Evolutionary conservation across 768 basidiomycete species (phyloP).

Genomic region (Suillus tomentosus): DNA sequence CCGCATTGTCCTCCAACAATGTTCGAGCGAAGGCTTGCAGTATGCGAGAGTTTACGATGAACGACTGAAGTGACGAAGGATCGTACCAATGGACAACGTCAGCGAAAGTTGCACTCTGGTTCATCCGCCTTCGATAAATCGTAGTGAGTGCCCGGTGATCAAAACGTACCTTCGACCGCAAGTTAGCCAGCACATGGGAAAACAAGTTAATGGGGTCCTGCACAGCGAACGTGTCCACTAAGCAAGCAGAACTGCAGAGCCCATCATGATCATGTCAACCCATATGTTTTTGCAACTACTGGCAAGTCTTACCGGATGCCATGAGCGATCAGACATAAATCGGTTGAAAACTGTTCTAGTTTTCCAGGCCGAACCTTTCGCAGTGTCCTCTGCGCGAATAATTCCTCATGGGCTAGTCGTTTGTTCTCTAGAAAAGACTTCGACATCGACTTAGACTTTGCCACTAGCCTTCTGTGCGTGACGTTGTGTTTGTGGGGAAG

Average conservation of each 20-base stretch:
- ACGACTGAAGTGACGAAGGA: slow-evolving; percentile 48
- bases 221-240: slow-evolving; percentile 50
- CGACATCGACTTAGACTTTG: background rate
- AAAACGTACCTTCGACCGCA: slow-evolving; percentile 42
- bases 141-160: background rate
- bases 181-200: slow-evolving; percentile 35
- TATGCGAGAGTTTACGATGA: slow-evolving; percentile 48
- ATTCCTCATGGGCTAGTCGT: slow-evolving; percentile 10
- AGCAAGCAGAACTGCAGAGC: slow-evolving; percentile 45
- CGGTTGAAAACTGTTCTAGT: slow-evolving; percentile 36
- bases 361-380: slow-evolving; percentile 16
- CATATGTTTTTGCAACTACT: background rate
- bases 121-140: slow-evolving; percentile 3
- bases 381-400: slow-evolving; percentile 11
- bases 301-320: slow-evolving; percentile 40
- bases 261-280: background rate
- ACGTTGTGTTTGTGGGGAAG: background rate
- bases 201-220: slow-evolving; percentile 36
- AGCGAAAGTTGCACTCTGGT: slow-evolving; percentile 36
- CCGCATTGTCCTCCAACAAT: slow-evolving; percentile 12
- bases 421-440: slow-evolving; percentile 2
- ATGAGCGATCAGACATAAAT: slow-evolving; percentile 45
- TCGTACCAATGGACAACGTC: slow-evolving; percentile 50
- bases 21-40: slow-evolving; percentile 17
- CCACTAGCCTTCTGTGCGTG: background rate